Evolutionary conservation across 192 early-diverging fungal genomes (phyloP).

Genomic region (Coemansia sp.): DNA sequence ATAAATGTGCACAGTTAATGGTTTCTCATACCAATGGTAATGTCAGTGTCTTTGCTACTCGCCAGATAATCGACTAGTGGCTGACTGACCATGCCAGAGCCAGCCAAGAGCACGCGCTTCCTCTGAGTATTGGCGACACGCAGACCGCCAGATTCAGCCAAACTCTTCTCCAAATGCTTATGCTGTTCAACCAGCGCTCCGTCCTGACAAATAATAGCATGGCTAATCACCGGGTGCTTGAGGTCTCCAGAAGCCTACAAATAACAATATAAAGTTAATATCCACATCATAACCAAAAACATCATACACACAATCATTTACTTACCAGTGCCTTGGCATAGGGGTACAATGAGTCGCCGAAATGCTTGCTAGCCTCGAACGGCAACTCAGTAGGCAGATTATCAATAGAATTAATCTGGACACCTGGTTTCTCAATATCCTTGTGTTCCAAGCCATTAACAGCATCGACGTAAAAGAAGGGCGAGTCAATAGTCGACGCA

Average conservation of each 20-base stretch:
- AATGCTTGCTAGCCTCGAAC: conserved; percentile 90
- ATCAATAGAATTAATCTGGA: conserved; percentile 98
- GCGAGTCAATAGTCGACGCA: conserved; percentile 85
- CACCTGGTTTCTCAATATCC: conserved; percentile 75
- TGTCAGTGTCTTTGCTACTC: conserved; percentile 54
- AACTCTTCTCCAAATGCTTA: conserved; percentile 55
- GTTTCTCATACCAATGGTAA: conserved; percentile 45
- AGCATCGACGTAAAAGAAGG: conserved; percentile 93
- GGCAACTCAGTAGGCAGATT: conserved; percentile 97
- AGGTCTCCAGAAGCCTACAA: conserved; percentile 56
- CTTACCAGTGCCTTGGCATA: conserved; percentile 79
- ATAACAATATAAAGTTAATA: background rate
- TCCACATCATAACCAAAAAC: background rate
- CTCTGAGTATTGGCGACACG: conserved; percentile 43
- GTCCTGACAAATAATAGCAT: conserved; percentile 77
- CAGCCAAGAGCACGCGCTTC: conserved; percentile 74
- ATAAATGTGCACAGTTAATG: background rate
- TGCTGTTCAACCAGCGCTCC: conserved; percentile 67
- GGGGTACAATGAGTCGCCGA: conserved; percentile 84
- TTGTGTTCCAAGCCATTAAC: conserved; percentile 67
- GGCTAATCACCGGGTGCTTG: conserved; percentile 68
- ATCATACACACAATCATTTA: background rate
- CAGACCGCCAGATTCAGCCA: conserved; percentile 38
- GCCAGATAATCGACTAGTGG: conserved; percentile 90
- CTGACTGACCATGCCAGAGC: conserved; percentile 91